Conservation (phyloP, 441 rosid genomes). For the Hypseocharis bilobata region DNA sequence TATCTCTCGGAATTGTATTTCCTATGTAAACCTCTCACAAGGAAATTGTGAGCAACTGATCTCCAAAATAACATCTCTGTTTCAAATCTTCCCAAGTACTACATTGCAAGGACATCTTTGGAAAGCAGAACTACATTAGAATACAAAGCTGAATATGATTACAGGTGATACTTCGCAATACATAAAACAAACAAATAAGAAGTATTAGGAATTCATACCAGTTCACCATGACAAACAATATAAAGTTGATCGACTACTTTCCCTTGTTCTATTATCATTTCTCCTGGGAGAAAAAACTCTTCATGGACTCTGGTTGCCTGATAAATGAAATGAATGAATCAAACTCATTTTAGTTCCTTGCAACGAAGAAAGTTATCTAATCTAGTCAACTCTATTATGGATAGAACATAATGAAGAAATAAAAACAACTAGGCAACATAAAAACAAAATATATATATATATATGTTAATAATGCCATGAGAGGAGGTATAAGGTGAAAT, state of each 20-base stretch:
- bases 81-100: neutral
- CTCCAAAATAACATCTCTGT: neutral
- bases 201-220: slow-evolving; percentile 40
- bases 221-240: slow-evolving; percentile 71
- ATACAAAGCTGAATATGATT: neutral
- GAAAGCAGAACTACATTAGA: neutral
- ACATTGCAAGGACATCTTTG: neutral
- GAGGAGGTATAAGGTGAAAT: neutral
- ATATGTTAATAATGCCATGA: neutral
- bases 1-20: too few species aligned
- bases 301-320: slow-evolving; percentile 78
- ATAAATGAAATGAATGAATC: slow-evolving; percentile 14
- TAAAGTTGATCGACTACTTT: slow-evolving; percentile 80
- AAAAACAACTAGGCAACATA: too few species aligned
- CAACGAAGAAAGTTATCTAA: neutral
- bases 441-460: neutral
- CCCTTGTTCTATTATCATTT: slow-evolving; percentile 83
- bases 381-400: neutral
- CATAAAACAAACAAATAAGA: neutral
- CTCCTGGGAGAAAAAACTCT: slow-evolving; percentile 93
- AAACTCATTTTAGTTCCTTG: neutral
- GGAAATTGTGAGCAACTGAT: too few species aligned
- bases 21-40: too few species aligned
- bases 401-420: neutral
- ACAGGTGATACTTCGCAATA: neutral